Base-by-base conservation (phyloP, 208 protist genomes). In the Porcisia deanei region DNA sequence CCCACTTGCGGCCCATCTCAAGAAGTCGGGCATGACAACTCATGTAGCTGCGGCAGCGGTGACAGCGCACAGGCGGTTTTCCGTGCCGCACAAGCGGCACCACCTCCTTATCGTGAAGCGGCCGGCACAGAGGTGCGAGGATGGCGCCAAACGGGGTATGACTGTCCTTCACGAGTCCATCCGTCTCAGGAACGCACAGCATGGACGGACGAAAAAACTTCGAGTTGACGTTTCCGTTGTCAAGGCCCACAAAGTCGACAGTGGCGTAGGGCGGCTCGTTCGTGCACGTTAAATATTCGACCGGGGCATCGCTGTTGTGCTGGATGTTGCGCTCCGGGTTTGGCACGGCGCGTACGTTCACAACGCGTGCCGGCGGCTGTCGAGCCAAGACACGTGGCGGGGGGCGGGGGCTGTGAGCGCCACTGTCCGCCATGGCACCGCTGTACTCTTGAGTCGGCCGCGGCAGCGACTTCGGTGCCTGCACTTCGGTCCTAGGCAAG, bases 41-140 rank as follows among this genome's bases (percentile, higher is more conserved):
- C 14, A 98, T 87, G 85, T 98, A 99, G 14, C 87, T 91, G 68
- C 96, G 91, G 83, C 97, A 99, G 67, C 96, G 94, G 43, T 94
- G 77, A 82, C 97, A 99, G n/a, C 97, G 94, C 53, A 98, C 85
- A 10, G 97, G 97, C 9, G 89, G 82, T 18, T 85, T 74, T 47
- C 76, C 87, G 25, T 71, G 64, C 77, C 66, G 64, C 49, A 98
- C 86, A 64, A 96, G 74, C 1, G 91, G 90, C 14, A 95, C 87
- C 73, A 87, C 75, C 71, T 95, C 91, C 76, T 89, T 76, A 59
- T 79, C 65, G 71, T 94, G 75, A 61, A 97, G 85, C 43, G 89
- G 87, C 22, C 87, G 88, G 41, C 82, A 90, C 45, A 98, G 83
- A 16, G 96, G 96, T 6, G 91, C 83, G 25, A 98, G 71, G 18